Conservation (phyloP, 352 stramenopile species). For the Blastocystis sp. region DNA sequence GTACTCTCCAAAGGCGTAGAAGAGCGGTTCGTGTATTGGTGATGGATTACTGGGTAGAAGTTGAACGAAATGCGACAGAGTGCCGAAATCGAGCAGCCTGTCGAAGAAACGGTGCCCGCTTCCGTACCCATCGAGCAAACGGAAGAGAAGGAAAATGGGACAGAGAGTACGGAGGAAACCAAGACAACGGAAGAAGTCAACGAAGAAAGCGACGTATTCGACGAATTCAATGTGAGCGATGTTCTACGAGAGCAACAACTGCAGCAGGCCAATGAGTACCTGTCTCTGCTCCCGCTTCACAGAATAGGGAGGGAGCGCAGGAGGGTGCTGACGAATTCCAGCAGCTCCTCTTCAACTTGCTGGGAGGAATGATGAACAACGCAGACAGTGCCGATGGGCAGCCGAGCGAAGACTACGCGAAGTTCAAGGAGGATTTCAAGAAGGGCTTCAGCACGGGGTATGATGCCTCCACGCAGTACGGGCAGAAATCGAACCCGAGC, state of each 20-base stretch:
- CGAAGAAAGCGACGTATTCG: conserved; percentile 46
- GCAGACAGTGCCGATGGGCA: neutral
- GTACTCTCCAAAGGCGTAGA: conserved; percentile 45
- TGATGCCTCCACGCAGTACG: neutral
- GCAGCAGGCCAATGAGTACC: too few relatives aligned
- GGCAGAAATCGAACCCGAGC: neutral
- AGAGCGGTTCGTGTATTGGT: neutral
- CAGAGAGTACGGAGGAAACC: neutral
- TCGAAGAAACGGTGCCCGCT: neutral
- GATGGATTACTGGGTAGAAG: conserved; percentile 23
- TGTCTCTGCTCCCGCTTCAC: neutral
- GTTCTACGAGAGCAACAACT: too few relatives aligned
- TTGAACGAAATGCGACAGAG: conserved; percentile 36
- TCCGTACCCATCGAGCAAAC: neutral
- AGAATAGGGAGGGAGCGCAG: neutral
- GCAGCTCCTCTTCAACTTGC: conserved; percentile 9
- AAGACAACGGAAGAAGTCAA: conserved; percentile 58
- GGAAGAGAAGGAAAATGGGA: neutral
- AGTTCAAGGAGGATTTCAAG: conserved; percentile 20
- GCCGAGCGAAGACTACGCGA: neutral
- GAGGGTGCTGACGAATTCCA: conserved; percentile 37
- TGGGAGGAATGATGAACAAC: neutral
- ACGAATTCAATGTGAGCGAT: neutral
- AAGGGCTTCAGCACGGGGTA: conserved; percentile 11
- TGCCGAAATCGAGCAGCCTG: neutral